Conservation (phyloP, 208 protist species). For the Trypanosomatidae sp. region DNA sequence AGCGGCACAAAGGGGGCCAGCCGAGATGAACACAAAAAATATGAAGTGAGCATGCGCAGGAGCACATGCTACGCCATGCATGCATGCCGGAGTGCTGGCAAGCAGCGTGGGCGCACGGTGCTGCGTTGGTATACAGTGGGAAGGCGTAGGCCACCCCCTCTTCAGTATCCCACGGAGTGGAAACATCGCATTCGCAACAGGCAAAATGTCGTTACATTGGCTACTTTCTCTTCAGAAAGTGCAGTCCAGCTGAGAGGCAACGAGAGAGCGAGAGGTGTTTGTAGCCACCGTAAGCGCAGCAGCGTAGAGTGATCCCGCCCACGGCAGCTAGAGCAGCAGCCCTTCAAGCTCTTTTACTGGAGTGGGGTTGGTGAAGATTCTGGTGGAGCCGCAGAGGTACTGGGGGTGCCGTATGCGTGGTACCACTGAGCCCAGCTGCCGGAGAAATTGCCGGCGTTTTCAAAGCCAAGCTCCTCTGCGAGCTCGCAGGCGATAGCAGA, state of each 20-base stretch:
- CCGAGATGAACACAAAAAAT: too few relatives aligned
- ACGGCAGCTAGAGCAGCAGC: background rate
- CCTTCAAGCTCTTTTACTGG: background rate
- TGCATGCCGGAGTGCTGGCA: background rate
- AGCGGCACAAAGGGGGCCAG: background rate
- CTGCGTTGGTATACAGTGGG: background rate
- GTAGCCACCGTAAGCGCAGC: background rate
- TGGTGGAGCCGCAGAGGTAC: background rate
- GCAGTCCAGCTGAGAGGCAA: background rate
- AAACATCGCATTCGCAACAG: background rate
- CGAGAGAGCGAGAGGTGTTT: background rate
- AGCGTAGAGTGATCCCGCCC: background rate
- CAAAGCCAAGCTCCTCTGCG: conserved; percentile 61
- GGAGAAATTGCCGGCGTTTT: conserved; percentile 44
- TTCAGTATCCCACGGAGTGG: background rate
- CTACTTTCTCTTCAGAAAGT: background rate
- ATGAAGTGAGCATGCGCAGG: background rate
- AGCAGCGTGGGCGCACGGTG: background rate
- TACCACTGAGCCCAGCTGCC: conserved; percentile 74
- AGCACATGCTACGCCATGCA: background rate
- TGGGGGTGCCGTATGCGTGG: conserved; percentile 16
- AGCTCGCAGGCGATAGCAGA: conserved; percentile 67
- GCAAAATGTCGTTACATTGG: background rate
- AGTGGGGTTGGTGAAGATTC: background rate
- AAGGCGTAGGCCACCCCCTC: background rate